A percentile compares a stretch with the other conserved stretches of the same genome.
These are phyloP conservation scores for Fusarium armeniacum DNA, from an alignment of 2,329 filamentous ascomycete genomes.

Conservation along the genomic window DNA sequence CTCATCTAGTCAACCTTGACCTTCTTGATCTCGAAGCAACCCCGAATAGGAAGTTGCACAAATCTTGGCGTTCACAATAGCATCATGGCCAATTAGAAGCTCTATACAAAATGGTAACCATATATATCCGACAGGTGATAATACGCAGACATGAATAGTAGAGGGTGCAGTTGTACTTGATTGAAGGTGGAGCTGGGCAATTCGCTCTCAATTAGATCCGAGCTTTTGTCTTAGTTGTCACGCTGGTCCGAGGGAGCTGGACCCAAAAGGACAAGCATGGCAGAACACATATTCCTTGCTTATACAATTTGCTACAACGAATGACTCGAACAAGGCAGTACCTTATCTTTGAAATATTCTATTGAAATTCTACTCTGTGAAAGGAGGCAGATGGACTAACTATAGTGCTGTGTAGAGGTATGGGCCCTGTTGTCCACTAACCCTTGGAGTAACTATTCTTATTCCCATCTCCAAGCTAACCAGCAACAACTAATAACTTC, in stretches of 20 bases:
- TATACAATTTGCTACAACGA: background rate
- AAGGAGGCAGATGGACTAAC: background rate
- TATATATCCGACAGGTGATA: background rate
- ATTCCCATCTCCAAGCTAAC: background rate
- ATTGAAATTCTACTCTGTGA: too few relatives aligned
- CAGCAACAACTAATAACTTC: too few relatives aligned
- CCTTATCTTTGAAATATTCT: background rate
- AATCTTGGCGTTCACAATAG: conserved; percentile 35
- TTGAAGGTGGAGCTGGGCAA: background rate
- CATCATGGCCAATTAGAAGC: conserved; percentile 33
- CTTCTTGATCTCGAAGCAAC: background rate
- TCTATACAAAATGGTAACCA: background rate
- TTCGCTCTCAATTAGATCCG: background rate
- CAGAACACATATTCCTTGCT: too few relatives aligned
- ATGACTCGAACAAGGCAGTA: background rate
- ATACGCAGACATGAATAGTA: background rate
- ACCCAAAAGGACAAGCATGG: background rate
- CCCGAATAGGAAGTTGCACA: conserved; percentile 38
- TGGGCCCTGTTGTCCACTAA: background rate
- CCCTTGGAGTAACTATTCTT: background rate
- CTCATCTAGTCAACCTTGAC: background rate
- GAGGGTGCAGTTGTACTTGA: too few relatives aligned
- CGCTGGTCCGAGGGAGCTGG: background rate
- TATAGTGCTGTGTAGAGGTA: background rate
- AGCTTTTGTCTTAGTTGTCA: background rate